Evolutionary conservation across 495 filamentous ascomycete genomes (phyloP).

Genomic region (Parachaetomium inaequale): DNA sequence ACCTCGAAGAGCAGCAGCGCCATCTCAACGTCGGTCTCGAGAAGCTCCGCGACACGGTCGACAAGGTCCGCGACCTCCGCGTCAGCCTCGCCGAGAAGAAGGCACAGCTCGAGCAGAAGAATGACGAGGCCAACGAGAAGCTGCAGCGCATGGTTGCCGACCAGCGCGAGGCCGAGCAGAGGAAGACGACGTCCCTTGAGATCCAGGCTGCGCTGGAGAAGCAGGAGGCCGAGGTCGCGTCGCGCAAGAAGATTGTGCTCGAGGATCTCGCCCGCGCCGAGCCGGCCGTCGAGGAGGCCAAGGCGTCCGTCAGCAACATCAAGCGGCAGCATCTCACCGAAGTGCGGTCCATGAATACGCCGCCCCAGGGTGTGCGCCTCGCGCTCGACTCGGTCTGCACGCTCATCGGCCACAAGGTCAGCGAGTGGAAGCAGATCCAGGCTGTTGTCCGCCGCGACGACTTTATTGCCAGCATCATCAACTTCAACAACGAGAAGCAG

Average conservation of each 20-base stretch:
- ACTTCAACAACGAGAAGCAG: constrained; percentile 91
- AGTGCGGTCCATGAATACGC: constrained; percentile 93
- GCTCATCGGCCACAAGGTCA: constrained; percentile 83
- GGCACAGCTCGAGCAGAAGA: constrained; percentile 85
- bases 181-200: constrained; percentile 79
- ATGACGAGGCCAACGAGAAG: constrained; percentile 94
- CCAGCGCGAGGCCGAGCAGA: constrained; percentile 91
- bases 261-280: constrained; percentile 87
- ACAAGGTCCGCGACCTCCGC: constrained; percentile 91
- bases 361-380: constrained; percentile 83
- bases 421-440: constrained; percentile 86
- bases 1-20: constrained; percentile 95
- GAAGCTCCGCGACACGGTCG: constrained; percentile 95
- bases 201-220: constrained; percentile 82
- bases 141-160: constrained; percentile 94
- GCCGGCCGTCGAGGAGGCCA: constrained; percentile 87
- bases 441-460: constrained; percentile 84
- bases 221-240: constrained; percentile 84
- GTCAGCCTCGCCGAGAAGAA: constrained; percentile 91
- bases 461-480: constrained; percentile 97
- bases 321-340: constrained; percentile 95
- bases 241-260: constrained; percentile 78
- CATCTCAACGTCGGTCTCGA: constrained; percentile 97
- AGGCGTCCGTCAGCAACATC: constrained; percentile 95
- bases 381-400: constrained; percentile 94